These are phyloP conservation scores for Eucalyptus caleyi DNA, from an alignment of 345 rosid species.

Conservation along the genomic window DNA sequence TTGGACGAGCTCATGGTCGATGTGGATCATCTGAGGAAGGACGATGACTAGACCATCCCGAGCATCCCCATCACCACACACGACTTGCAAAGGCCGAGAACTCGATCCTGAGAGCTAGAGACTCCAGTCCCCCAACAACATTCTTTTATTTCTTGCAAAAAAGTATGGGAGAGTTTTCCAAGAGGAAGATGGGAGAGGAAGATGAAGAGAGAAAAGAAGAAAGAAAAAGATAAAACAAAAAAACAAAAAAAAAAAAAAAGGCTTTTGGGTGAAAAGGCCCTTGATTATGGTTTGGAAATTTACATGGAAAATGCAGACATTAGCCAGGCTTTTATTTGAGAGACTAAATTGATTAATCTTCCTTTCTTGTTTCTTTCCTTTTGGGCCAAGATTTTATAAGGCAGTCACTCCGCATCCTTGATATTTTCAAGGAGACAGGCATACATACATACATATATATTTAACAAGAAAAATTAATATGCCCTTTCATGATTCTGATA, in stretches of 20 bases:
- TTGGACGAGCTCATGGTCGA: constrained; percentile 53
- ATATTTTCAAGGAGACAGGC: neutral
- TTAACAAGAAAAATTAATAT: neutral
- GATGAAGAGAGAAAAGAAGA: too few species aligned
- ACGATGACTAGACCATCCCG: constrained; percentile 29
- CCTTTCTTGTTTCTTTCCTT: neutral
- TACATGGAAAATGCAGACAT: neutral
- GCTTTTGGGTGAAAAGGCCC: too few species aligned
- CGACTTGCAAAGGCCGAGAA: constrained; percentile 52
- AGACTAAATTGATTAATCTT: neutral
- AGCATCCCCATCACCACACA: constrained; percentile 9
- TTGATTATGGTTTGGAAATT: too few species aligned
- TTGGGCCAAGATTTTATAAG: too few species aligned
- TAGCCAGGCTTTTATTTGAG: neutral
- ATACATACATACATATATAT: neutral
- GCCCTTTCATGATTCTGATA: neutral
- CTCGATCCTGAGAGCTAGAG: constrained; percentile 19
- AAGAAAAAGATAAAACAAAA: too few species aligned
- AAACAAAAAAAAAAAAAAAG: too few species aligned
- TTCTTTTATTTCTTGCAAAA: too few species aligned
- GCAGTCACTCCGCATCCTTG: too few species aligned
- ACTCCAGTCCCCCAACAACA: too few species aligned
- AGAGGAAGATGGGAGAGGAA: neutral
- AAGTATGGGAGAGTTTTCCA: neutral
- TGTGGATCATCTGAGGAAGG: constrained; percentile 31